Base-by-base conservation (phyloP, 768 basidiomycete genomes). In the Psilocybe cubensis region DNA sequence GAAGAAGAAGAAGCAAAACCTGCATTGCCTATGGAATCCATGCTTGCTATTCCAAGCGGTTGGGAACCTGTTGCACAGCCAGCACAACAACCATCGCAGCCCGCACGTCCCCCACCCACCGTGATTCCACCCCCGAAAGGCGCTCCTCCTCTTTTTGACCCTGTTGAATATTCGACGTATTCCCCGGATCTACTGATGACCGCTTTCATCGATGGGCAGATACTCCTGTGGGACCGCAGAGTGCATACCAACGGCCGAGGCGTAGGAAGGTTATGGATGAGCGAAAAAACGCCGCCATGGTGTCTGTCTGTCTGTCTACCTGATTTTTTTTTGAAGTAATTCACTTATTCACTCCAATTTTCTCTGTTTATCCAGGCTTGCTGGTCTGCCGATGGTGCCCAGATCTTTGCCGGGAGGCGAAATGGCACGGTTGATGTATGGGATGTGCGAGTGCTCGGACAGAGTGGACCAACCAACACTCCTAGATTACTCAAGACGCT, bases 221-320 rank as follows among this genome's bases (percentile, higher is more conserved):
- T 98, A 14, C 83, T 95, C 45, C 70, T 99, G 11, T 96, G 96
- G 90, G 96, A 99, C 69, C 83, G 88, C 66, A 78, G 96, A 61
- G 84, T 83, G 29, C 77, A 87, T 52, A 78, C 79, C 6, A 74
- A 82, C 35, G 86, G 88, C 25, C 76, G 71, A 38, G 91, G 94
- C 5, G 90, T 94, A 1, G 94, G 94, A 27, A 78, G 94, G 62
- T 74, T 98, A 52, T 90, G 89, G 84, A 86, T 93, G 79, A 89
- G 87, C 66, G 95, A 96, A 61, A 94, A 92, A 73, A 93, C 92
- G 20, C 94, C 94, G 27, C 94, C 93, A 10, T 98, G 95, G 94
- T 97, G 94, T 72, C 83, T 96, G 66, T 95, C 95, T 60, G 96
- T 98, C 72, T 67, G 86, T 77, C 56, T 42, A 27, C 20, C 23